Base-by-base conservation (phyloP, 306 rosid species). In the Canavalia ensiformis region DNA sequence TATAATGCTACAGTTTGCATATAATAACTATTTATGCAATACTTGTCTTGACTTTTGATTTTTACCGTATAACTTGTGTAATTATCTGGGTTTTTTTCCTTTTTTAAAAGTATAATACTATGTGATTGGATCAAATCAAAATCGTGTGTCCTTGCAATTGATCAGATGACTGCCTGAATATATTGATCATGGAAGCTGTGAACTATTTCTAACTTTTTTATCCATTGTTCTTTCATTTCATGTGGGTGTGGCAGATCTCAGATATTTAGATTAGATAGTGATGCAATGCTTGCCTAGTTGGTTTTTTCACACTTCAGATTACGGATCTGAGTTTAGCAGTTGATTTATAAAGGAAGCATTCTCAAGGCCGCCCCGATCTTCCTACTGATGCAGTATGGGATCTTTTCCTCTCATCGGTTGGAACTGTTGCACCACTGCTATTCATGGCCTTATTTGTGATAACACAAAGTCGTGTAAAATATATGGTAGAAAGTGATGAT, bases 391-490 rank as follows among this genome's bases (percentile, higher is more conserved):
- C 76, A 69, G 77, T 49, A 41, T 80, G 79, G 74, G 87, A 42
- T 79, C 72, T 60, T 9, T 55, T 84, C 10, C 52, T 41, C 81
- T 45, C 63, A 51, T 8, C 69, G 64, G 77, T 73, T 66, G 84
- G 74, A 59, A 28, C 46, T 34, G 63, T 33, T 65, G 80, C 60
- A 41, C 80, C 8, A 6, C 1, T 41, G 59, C 52, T 81, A 18
- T 44, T 52, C 4, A 35, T 10, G 81, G 82, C 84, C 35, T 25
- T 66, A 9, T 68, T 28, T 67, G 63, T 59, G 33, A 74, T 77
- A 84, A 74, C 88, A 73, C 80, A 34, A 68, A 44, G 9, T 67
- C 72, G 58, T 93, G 97, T 93, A 93, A 79, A 86, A 86, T 93
- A 87, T 85, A 69, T 86, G 84, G 87, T 88, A 88, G 91, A 84